Evolutionary conservation across 2,329 filamentous ascomycete genomes (phyloP), one percentile per base, ranked within the genome.

Genomic region (Arthrobotrys megalospora): DNA sequence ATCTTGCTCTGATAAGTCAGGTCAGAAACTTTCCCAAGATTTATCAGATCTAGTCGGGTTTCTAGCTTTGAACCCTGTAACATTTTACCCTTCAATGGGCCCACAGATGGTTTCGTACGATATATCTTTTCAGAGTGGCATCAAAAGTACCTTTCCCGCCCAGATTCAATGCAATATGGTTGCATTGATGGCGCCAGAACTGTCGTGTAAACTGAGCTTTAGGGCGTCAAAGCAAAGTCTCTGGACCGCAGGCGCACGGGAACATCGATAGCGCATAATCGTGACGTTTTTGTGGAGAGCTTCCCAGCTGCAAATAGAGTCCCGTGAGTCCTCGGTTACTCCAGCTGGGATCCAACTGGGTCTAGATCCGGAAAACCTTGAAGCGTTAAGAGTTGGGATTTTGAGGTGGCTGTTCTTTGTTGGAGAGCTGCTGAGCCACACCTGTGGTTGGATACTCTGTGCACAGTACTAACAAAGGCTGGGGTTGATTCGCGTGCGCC

Each of bases 401-500:
- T 34, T 52, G 8, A n/a, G 21, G 65, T 68, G 65, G 65, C 50
- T 68, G 43, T 64, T 68, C 47, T 16, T 43, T 19, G 24, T 14
- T 10, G 4, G 19, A 36, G 19, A 11, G 14, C 38, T 16, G 36
- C 68, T 65, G 58, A 55, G 68, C 69, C 60, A 73, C 69, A 64
- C 38, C 52, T 43, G 6, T 41, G 19, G 63, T 47, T 68, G 36
- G 64, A 5, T 47, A 28, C 24, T 28, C n/a, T n/a, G n/a, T n/a
- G n/a, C n/a, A n/a, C n/a, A n/a, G n/a, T n/a, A 28, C 2, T 28
- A 28, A 28, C 32, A 7, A 63, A 28, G 58, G 24, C 43, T 34
- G 52, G 50, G 50, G 38, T 60, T 45, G 11, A 28, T 50, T 73
- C 69, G 69, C 69, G 50, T 73, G 69, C 32, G 45, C 60, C 60